Base-by-base conservation (phyloP, 2,329 filamentous ascomycete species). In the Periconia sp. region DNA sequence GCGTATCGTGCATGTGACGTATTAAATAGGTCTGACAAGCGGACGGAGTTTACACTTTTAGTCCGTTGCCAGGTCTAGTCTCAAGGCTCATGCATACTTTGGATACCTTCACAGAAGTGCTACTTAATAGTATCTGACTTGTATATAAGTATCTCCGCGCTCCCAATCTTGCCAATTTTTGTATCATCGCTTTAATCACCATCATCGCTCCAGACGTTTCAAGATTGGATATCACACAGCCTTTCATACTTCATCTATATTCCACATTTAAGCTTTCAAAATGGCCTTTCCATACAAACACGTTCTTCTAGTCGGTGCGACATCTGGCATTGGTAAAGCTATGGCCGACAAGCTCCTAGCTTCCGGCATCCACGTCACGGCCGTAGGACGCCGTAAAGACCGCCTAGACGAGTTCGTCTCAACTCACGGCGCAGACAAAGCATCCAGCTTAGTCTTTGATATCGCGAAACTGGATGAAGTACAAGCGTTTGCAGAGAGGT, bases 201-300 rank as follows among this genome's bases (percentile, higher is more conserved):
- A n/a, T 31, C 13, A 9, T 31, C 11, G 13, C 13, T 16, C 18
- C 28, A 31, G 18, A 9, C 9, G 18, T 16, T 31, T 5, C 4
- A n/a, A 5, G 12, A 13, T 31, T 15, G 10, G 18, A 12, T 13
- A n/a, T n/a, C 16, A 7, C 26, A 30, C 5, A 13, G 16, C 26
- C 26, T 7, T n/a, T n/a, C n/a, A n/a, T n/a, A n/a, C n/a, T n/a
- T n/a, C n/a, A n/a, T n/a, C n/a, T n/a, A 28, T 6, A 28, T 28
- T 13, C 11, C 11, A 28, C 12, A 12, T 13, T 12, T 28, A 28
- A 7, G 18, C 12, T 1, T 6, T 15, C 12, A 5, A 18, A 15
- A 82, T 82, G 79, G 48, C 73, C 5, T 82, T 82, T 61, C 73
- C 70, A 5, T 83, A 82, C 63, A 80, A 79, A 36, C 76, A 75